Base-by-base conservation (phyloP, 2,329 filamentous ascomycete species). In the Rutstroemia sp. region DNA sequence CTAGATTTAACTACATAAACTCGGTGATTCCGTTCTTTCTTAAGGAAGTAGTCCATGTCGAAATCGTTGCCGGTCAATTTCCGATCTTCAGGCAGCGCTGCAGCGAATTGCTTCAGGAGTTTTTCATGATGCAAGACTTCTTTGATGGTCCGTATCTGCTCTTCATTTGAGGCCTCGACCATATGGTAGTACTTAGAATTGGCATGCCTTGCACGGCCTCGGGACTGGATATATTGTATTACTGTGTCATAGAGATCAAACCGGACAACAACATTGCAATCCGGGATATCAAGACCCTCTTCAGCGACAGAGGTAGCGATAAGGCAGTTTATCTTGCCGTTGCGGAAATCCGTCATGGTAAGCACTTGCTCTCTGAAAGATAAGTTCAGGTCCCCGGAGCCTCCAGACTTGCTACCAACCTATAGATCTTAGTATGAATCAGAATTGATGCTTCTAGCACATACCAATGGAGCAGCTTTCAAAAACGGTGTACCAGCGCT, bases 141-240 rank as follows among this genome's bases (percentile, higher is more conserved):
- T 9, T 75, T 70, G 1, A 89, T 68, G n/a, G 75, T 74, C 39
- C 77, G 71, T 1, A 69, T 63, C 50, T 95, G 87, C 0, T 74
- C 73, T 12, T 69, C 61, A 64, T 96, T 96, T 7, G 78, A 80
- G 1, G 71, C 67, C 67, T 97, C 92, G 2, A 89, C 69, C 88
- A 99, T 92, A 65, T 88, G 89, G 36, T 92, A 80, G 69, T 92
- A 96, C 60, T 81, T 84, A 0, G 94, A 97, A 54, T 86, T 79
- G 0, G 73, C 71, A 65, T 90, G 87, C 40, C 94, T 81, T 12
- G 94, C 94, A 54, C 94, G 82, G 0, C 94, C 94, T 60, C 90
- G 82, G 14, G 92, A 96, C 70, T 99, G 94, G 19, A 97, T 85
- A 68, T 96, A 97, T 67, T 95, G 89, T 52, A 97, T 97, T 70